Evolutionary conservation across 2,329 filamentous ascomycete genomes (phyloP), one percentile per base, ranked within the genome.

Genomic region (Botrytis hyacinthi): DNA sequence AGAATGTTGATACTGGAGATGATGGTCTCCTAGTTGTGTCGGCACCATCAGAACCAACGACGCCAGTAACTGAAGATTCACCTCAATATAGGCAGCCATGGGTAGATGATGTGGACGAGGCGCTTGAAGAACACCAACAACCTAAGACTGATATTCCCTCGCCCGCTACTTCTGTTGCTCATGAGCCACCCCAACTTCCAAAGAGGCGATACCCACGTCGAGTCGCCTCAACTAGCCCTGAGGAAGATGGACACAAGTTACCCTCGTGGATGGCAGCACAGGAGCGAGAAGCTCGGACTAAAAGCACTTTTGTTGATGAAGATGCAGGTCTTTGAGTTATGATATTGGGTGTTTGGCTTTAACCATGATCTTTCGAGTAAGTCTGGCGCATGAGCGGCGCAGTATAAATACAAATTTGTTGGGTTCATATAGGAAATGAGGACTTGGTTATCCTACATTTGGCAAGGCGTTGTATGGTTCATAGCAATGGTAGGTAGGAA

Each of bases 1-100:
- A 59, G 14, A 46, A 37, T 8, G 77, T 75, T 51, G 74, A 76
- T 32, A 40, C 59, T 46, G 81, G 81, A 10, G 85, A 86, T 10
- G 87, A 90, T 74, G 85, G 84, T 14, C 81, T 93, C 59, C 83
- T 93, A 7, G 87, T 93, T 26, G 89, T 93, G 20, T 87, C 88
- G 73, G 90, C 90, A 1, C 91, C 90, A 1, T 92, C 89, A 6
- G 86, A 88, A 74, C 88, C 88, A 2, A 83, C 83, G 3, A 88
- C 87, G 8, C 88, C 88, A 1, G 77, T 83, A 9, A 81, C 78
- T 12, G 85, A 85, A 32, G 81, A 83, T 59, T 35, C 74, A 44
- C 77, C 78, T 48, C 48, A 68, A 22, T 80, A 79, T 71, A 75
- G 79, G 46, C 80, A 77, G 29, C 82, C 82, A 1, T 83, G 80